phyloP scores from a whole-genome alignment of 1,139 yeast genomes.

The Blastobotrys petasosporus region DNA sequence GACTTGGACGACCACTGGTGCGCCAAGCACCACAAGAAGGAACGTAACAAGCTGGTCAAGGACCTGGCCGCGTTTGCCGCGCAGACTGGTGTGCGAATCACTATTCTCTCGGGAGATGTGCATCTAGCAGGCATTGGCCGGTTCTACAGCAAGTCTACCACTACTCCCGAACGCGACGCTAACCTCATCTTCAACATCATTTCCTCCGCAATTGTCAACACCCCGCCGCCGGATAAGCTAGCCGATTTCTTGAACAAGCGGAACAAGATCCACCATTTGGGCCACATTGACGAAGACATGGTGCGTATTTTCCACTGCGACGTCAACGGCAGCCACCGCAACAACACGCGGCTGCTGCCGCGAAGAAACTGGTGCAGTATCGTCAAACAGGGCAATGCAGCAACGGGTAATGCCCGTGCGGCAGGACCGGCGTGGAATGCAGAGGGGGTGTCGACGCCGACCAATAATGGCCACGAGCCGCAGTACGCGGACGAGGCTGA shows the following conservation, averaged over 20 bases:
- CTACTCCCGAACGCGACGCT: constrained; percentile 60
- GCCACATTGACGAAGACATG: constrained; percentile 69
- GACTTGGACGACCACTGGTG: constrained; percentile 98
- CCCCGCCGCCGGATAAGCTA: constrained; percentile 89
- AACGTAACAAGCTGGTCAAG: constrained; percentile 58
- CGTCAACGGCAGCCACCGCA: constrained; percentile 51
- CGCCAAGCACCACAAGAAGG: constrained; percentile 72
- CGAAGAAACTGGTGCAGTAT: constrained; percentile 65
- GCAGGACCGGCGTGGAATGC: constrained; percentile 13
- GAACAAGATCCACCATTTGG: constrained; percentile 58
- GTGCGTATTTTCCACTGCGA: constrained; percentile 63
- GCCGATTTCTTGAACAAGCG: constrained; percentile 63
- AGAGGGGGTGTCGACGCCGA: neutral
- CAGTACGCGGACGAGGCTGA: constrained; percentile 39
- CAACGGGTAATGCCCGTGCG: constrained; percentile 24
- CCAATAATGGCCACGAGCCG: constrained; percentile 32
- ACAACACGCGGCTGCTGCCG: constrained; percentile 59
- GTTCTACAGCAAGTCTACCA: constrained; percentile 51
- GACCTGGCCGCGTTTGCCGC: constrained; percentile 60
- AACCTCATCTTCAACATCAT: constrained; percentile 76
- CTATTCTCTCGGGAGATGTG: constrained; percentile 88
- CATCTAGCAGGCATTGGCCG: constrained; percentile 84
- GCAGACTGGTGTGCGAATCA: constrained; percentile 58
- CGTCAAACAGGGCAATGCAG: constrained; percentile 20
- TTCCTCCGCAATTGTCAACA: constrained; percentile 83